Evolutionary conservation across 768 basidiomycete genomes (phyloP), one percentile per base, ranked within the genome.

Genomic region (Wakefieldia striispora): DNA sequence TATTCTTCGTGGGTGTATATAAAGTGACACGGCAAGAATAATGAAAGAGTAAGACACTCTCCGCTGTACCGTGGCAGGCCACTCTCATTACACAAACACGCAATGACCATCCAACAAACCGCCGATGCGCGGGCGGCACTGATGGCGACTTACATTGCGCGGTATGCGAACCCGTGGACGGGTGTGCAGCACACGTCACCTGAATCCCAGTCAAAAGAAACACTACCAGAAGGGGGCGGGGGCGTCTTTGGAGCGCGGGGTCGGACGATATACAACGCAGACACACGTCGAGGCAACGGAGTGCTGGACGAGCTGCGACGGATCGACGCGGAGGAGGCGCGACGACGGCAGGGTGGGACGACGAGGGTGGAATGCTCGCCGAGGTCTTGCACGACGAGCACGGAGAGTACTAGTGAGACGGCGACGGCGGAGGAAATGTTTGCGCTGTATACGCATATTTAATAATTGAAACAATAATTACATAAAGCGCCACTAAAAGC

Each of bases 391-490:
- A 43, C 8, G 40, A 23, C 17, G 42, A 31, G 36, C 14, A 19
- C 2, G 10, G 29, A 10, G 40, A 27, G 26, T n/a, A n/a, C n/a
- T n/a, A 7, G 26, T 8, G 21, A 20, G 40, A 19, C 13, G 40
- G 35, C 16, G 56, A 24, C 29, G 56, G 62, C 51, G 20, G 61
- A 66, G 40, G 59, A 56, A 57, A 64, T 78, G 67, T 78, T 78
- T 60, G 64, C 63, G 16, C 47, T 65, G 66, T 80, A 73, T 51
- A 75, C 75, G 20, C 41, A 26, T 57, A 57, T 59, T 59, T 51
- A 39, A 53, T 34, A 46, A 51, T 23, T 23, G 23, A 23, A 23
- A 23, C 50, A 43, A 50, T 56, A 50, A 45, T 34, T 47, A 21
- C 13, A 21, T 34, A 33, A 33, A 34, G 33, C 61, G 70, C 68